Conservation (phyloP, 1,284 basidiomycete species). For the Volvariella surrecta region DNA sequence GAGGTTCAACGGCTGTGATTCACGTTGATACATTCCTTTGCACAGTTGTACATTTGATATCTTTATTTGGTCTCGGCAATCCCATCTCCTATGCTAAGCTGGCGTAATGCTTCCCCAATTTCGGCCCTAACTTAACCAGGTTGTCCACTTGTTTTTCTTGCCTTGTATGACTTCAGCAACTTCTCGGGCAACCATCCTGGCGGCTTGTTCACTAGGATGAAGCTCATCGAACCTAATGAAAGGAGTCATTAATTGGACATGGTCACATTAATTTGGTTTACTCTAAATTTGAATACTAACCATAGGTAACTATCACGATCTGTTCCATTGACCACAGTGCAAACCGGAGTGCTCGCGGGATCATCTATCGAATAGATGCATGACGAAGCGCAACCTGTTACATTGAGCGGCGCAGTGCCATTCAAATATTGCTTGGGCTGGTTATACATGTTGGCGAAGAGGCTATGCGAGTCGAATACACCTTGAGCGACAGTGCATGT, state of each 20-base stretch:
- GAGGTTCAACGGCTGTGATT: no score
- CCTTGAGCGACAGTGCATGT: slow-evolving; percentile 18
- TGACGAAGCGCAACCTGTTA: slow-evolving; percentile 36
- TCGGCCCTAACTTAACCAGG: slow-evolving; percentile 33
- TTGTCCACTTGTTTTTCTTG: slow-evolving; percentile 32
- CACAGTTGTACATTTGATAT: no score
- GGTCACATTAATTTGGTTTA: no score
- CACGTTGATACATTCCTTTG: no score
- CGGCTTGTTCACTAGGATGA: slow-evolving; percentile 48
- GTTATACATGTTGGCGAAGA: slow-evolving; percentile 46
- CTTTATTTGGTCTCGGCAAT: no score
- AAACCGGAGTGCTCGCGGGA: slow-evolving; percentile 21
- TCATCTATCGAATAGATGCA: slow-evolving; percentile 36
- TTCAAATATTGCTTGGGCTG: slow-evolving; percentile 43
- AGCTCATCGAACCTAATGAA: slow-evolving; percentile 42
- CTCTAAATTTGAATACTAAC: slow-evolving; percentile 22
- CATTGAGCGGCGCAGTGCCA: slow-evolving; percentile 48
- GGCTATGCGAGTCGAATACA: slow-evolving; percentile 42
- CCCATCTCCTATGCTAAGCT: no score
- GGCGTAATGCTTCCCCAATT: no score
- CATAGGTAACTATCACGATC: slow-evolving; percentile 46
- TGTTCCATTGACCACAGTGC: slow-evolving; percentile 32
- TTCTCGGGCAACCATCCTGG: slow-evolving; percentile 42
- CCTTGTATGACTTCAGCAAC: slow-evolving; percentile 36
- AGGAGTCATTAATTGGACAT: no score